Conservation (phyloP, 768 basidiomycete genomes). For the Galerina marginata region DNA sequence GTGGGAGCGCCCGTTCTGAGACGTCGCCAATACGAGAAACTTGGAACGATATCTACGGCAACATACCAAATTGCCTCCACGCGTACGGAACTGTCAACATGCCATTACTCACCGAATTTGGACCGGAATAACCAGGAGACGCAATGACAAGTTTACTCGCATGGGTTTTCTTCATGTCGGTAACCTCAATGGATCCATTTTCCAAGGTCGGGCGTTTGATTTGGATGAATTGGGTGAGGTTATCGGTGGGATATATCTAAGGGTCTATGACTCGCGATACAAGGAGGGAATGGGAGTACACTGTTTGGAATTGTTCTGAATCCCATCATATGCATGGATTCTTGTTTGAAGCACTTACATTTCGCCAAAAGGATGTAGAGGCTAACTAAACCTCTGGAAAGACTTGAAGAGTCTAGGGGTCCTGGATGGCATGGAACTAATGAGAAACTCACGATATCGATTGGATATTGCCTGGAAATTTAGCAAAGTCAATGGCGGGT, state of each 20-base stretch:
- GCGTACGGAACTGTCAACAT: too few species aligned
- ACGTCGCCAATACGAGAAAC: too few species aligned
- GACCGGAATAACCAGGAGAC: background rate
- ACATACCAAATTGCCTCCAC: too few species aligned
- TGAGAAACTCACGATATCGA: background rate
- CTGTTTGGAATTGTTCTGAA: background rate
- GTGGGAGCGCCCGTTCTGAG: too few species aligned
- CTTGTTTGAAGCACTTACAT: background rate
- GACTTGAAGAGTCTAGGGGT: too few species aligned
- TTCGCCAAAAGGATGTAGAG: conserved; percentile 10
- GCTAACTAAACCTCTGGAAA: conserved; percentile 5
- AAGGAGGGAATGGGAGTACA: conserved; percentile 9
- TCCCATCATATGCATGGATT: too few species aligned
- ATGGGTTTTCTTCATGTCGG: background rate
- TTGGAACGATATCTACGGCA: too few species aligned
- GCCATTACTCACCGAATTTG: background rate
- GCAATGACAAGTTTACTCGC: background rate
- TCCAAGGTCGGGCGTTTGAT: conserved; percentile 1
- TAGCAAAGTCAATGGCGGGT: background rate
- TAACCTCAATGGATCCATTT: background rate
- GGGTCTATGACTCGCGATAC: conserved; percentile 1
- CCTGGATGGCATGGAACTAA: background rate
- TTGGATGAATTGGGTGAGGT: background rate
- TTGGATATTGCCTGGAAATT: conserved; percentile 13
- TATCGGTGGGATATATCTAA: background rate